Percentiles rank a stretch among this genome's conserved stretches.
phyloP scores from a whole-genome alignment of 2,329 filamentous ascomycete genomes.

The Monilinia fructigena region DNA sequence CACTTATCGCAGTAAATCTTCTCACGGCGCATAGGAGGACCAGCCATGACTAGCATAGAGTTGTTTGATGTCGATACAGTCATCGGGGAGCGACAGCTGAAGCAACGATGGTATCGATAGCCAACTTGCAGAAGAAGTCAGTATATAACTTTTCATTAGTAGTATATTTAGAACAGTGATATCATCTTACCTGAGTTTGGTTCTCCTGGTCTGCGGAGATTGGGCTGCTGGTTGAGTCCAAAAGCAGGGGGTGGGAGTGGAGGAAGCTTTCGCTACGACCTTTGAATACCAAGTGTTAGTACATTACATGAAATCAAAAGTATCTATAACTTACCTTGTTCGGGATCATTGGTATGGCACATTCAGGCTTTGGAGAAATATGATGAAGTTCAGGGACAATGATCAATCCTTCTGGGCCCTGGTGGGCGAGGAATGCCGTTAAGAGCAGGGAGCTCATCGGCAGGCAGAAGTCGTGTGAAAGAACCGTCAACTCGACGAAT shows the following conservation, averaged over 20 bases:
- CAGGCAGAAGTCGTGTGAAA: conserved; percentile 55
- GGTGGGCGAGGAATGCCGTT: conserved; percentile 39
- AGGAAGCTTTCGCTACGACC: conserved; percentile 17
- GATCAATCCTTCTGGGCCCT: conserved; percentile 38
- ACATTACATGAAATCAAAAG: background rate
- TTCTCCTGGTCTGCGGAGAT: conserved; percentile 4
- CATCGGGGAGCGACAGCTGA: background rate
- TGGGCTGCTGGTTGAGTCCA: background rate
- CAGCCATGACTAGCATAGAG: background rate
- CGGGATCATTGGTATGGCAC: conserved; percentile 28
- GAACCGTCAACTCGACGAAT: conserved; percentile 53
- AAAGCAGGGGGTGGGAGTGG: background rate
- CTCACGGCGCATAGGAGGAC: conserved; percentile 26
- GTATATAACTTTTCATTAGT: conserved; percentile 8
- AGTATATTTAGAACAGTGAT: background rate
- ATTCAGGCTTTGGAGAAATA: conserved; percentile 26
- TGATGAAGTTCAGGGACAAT: conserved; percentile 34
- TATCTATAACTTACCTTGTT: conserved; percentile 26
- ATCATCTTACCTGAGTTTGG: conserved; percentile 18
- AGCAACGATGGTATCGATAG: conserved; percentile 22
- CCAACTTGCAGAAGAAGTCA: conserved; percentile 5
- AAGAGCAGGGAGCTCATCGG: conserved; percentile 49
- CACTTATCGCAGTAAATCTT: conserved; percentile 89
- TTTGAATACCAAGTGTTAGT: background rate
- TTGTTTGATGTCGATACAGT: background rate